Conservation (phyloP, 495 filamentous ascomycete species). For the Stereocaulon alpinum region DNA sequence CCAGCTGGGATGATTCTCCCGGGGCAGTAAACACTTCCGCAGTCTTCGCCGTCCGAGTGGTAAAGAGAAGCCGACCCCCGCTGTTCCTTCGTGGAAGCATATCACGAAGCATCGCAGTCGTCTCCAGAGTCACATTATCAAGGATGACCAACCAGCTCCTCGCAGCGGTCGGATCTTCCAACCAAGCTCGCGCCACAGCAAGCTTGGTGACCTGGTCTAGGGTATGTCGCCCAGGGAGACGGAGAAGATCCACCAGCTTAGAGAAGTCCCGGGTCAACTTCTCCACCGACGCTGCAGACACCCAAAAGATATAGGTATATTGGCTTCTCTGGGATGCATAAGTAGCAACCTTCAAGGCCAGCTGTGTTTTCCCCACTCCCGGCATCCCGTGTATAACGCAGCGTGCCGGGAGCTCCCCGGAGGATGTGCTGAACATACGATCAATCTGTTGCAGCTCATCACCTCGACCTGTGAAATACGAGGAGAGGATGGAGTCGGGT, state of each 20-base stretch:
- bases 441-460: constrained; percentile 14
- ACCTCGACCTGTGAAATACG: constrained; percentile 12
- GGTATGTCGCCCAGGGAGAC: constrained; percentile 5
- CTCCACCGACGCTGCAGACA: constrained; percentile 10
- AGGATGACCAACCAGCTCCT: constrained; percentile 11
- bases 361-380: constrained; percentile 15
- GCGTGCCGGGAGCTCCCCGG: background rate
- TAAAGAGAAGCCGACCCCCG: constrained; percentile 5
- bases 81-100: constrained; percentile 9
- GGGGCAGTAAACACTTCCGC: constrained; percentile 2
- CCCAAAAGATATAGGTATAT: constrained; percentile 13
- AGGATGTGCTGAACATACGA: constrained; percentile 6
- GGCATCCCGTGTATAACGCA: constrained; percentile 15
- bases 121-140: constrained; percentile 12
- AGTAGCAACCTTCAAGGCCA: constrained; percentile 13
- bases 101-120: constrained; percentile 8
- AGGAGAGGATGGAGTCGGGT: constrained; percentile 13
- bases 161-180: constrained; percentile 4
- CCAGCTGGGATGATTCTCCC: background rate
- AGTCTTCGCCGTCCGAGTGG: constrained; percentile 9
- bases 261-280: constrained; percentile 11
- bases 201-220: constrained; percentile 9
- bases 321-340: constrained; percentile 8
- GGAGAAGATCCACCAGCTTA: constrained; percentile 13
- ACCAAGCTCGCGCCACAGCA: constrained; percentile 3